A percentile compares a stretch with the other conserved stretches of the same genome.
phyloP scores from a whole-genome alignment of 805 yeast genomes.

The Wickerhamiella slavikovae region DNA sequence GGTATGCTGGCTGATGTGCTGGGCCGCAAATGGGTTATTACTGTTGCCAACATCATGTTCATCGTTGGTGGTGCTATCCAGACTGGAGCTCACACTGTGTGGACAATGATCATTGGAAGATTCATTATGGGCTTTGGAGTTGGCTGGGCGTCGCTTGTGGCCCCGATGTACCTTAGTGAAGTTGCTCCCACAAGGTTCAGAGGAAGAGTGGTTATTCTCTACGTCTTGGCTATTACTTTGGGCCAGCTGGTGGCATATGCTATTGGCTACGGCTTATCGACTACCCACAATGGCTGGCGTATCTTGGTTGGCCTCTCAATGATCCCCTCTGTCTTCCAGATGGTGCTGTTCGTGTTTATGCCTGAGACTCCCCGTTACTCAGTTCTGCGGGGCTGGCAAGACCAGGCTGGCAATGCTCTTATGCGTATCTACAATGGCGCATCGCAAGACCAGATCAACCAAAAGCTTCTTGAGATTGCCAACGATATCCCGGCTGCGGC shows the following conservation, averaged over 20 bases:
- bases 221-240: slow-evolving; percentile 78
- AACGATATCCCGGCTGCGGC: slow-evolving; percentile 12
- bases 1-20: slow-evolving; percentile 64
- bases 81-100: slow-evolving; percentile 55
- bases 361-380: slow-evolving; percentile 93
- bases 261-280: slow-evolving; percentile 39
- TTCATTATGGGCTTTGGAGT: slow-evolving; percentile 92
- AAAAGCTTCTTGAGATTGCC: slow-evolving; percentile 37
- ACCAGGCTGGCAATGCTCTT: slow-evolving; percentile 47
- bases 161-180: slow-evolving; percentile 87
- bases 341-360: slow-evolving; percentile 55
- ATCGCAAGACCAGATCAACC: slow-evolving; percentile 39
- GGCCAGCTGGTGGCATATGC: slow-evolving; percentile 92
- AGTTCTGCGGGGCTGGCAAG: slow-evolving; percentile 45
- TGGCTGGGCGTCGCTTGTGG: slow-evolving; percentile 80
- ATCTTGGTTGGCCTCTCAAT: slow-evolving; percentile 76
- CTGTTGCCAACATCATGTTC: slow-evolving; percentile 67
- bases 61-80: slow-evolving; percentile 72
- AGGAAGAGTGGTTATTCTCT: slow-evolving; percentile 76
- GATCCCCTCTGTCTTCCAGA: slow-evolving; percentile 68
- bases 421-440: slow-evolving; percentile 41
- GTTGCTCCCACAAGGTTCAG: slow-evolving; percentile 82
- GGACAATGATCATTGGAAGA: slow-evolving; percentile 87
- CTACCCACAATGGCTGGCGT: slow-evolving; percentile 64
- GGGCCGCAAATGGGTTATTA: slow-evolving; percentile 71